Evolutionary conservation across 176 grass and related monocot species (phyloP).

Genomic region (Hyparrhenia diplandra): DNA sequence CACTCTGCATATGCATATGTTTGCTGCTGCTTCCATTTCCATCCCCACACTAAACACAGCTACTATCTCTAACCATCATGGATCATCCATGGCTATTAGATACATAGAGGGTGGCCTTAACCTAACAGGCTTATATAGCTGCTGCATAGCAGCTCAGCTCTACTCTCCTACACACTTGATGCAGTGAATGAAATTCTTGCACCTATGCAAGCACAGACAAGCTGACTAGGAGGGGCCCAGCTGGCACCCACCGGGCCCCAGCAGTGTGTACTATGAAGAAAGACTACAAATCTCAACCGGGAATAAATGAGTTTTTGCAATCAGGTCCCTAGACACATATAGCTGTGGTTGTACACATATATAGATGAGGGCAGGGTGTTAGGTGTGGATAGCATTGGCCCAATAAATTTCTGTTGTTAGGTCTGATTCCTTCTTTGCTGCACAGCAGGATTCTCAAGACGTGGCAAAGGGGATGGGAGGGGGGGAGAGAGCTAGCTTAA

Average conservation of each 20-base stretch:
- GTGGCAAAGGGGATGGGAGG: neutral
- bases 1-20: neutral
- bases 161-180: too few relatives aligned
- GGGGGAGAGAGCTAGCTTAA: neutral
- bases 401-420: constrained; percentile 48
- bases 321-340: constrained; percentile 10
- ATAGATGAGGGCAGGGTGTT: constrained; percentile 30
- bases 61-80: constrained; percentile 19
- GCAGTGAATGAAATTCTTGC: constrained; percentile 1
- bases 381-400: constrained; percentile 38
- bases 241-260: neutral
- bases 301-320: constrained; percentile 36
- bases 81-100: constrained; percentile 14
- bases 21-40: constrained; percentile 12
- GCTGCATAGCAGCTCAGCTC: neutral
- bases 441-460: constrained; percentile 20
- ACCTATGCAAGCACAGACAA: constrained; percentile 16
- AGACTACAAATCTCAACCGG: constrained; percentile 4
- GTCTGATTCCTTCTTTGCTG: constrained; percentile 42
- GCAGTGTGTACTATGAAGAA: constrained; percentile 8
- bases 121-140: constrained; percentile 14
- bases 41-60: constrained; percentile 32
- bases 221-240: constrained; percentile 19
- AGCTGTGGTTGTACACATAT: constrained; percentile 27
- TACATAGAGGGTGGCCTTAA: neutral